Base-by-base conservation (phyloP, 768 basidiomycete species). In the Boletales sp. region DNA sequence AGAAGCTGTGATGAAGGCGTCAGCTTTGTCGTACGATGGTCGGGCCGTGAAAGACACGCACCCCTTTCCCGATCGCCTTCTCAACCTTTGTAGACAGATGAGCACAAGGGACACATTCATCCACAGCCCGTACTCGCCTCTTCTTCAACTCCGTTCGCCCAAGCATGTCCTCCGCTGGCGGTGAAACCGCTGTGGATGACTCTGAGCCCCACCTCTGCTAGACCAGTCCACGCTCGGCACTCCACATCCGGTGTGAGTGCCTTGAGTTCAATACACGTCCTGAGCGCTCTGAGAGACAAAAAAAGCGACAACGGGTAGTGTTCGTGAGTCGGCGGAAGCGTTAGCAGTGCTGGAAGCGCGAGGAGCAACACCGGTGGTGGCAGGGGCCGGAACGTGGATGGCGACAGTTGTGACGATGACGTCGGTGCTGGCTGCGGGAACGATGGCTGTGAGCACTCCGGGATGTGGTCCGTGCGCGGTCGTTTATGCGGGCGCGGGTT, bases 141-240 rank as follows among this genome's bases (percentile, higher is more conserved):
- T 0, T 46, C 62, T 54, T 79, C 80, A 8, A 84, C 67, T 28
- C 73, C 79, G n/a, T 56, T 57, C n/a, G 77, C 68, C 79, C 79
- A 74, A 38, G 61, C 44, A 62, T 76, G 53, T 50, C 70, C 72
- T 3, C 66, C 67, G 21, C 41, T 56, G 32, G 62, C 57, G 41
- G 65, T 63, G 43, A 77, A 68, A 21, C 80, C 78, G 18, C 78
- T 74, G 14, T 67, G 63, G 42, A 81, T 74, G 39, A 81, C 74
- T 51, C 72, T 72, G 60, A 89, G 73, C 4, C 86, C 87, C 2
- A 87, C 58, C 64, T 90, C 88, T 0, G 81, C 87, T 0, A 90
- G 56, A 10, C 78, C 77, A 1, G 82, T 81, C 81, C 84, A 88
- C 1, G 86, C 86, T 8, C 81, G 72, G 60, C 86, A 89, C 57